These are phyloP conservation scores for Cyclostephanos invisitatus DNA, from an alignment of 108 stramenopile genomes.

Conservation along the genomic window DNA sequence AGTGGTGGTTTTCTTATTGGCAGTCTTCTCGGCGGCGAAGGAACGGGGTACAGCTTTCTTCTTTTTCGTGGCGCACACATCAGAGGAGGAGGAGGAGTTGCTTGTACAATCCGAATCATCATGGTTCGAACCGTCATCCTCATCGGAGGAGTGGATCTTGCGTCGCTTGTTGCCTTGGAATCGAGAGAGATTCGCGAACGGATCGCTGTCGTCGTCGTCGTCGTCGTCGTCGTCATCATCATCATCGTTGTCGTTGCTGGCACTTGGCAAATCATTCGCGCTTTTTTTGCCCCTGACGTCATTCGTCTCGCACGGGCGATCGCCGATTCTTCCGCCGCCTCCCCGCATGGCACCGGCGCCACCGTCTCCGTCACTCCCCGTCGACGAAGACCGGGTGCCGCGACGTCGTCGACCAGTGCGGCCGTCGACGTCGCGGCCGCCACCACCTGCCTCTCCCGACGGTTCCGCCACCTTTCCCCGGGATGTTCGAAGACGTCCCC, in stretches of 20 bases:
- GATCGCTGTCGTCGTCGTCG: conserved; percentile 4
- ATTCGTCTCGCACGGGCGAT: not conserved
- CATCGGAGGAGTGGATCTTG: conserved; percentile 9
- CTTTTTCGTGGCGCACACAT: not conserved
- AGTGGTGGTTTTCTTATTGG: not conserved
- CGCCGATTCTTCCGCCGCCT: not conserved
- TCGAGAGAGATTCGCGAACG: conserved; percentile 12
- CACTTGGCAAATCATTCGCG: not conserved
- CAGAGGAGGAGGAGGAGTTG: not conserved
- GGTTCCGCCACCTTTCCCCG: too few species aligned
- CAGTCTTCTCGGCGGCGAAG: not conserved
- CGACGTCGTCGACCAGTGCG: not conserved
- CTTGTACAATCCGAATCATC: conserved; percentile 2
- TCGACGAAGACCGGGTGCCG: too few species aligned
- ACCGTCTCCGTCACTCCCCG: not conserved
- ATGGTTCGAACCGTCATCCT: not conserved
- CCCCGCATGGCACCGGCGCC: not conserved
- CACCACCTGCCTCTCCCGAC: not conserved
- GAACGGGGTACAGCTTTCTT: not conserved
- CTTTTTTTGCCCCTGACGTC: too few species aligned
- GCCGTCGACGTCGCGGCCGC: not conserved
- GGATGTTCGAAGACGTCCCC: not conserved
- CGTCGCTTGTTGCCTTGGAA: conserved; percentile 16
- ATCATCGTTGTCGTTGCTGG: not conserved
- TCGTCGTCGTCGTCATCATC: conserved; percentile 7